Conservation (phyloP, 768 basidiomycete genomes). For the Lepiota subincarnata region DNA sequence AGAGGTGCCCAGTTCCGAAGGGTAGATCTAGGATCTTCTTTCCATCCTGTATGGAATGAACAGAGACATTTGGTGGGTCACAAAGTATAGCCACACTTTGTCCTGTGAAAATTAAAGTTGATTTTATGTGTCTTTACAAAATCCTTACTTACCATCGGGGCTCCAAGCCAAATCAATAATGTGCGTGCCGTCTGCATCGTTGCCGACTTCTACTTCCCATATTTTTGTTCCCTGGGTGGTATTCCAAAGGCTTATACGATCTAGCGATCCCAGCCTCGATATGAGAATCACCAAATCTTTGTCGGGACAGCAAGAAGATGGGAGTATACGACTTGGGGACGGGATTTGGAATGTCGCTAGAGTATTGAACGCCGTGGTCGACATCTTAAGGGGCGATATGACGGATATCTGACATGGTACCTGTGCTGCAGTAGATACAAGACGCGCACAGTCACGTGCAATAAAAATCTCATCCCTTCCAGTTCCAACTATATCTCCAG, state of each 20-base stretch:
- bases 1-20: conserved; percentile 20
- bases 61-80: conserved; percentile 59
- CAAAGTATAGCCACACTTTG: conserved; percentile 71
- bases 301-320: conserved; percentile 77
- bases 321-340: conserved; percentile 51
- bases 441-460: conserved; percentile 11
- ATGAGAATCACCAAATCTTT: conserved; percentile 74
- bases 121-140: conserved; percentile 4
- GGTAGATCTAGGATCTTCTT: conserved; percentile 45
- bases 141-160: conserved; percentile 59
- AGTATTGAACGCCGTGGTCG: conserved; percentile 47
- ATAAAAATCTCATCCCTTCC: not conserved
- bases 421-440: not conserved
- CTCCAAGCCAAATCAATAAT: conserved; percentile 72
- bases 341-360: conserved; percentile 57
- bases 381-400: conserved; percentile 25
- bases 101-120: conserved; percentile 30
- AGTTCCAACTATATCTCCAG: not conserved
- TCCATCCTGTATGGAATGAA: conserved; percentile 82
- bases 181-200: conserved; percentile 40
- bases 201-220: conserved; percentile 74
- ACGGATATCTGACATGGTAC: not conserved
- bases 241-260: conserved; percentile 76
- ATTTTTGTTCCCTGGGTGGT: conserved; percentile 68
- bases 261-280: conserved; percentile 61